Evolutionary conservation across 805 yeast species (phyloP), one percentile per base, ranked within the genome.

Genomic region (Starmerella cellae): DNA sequence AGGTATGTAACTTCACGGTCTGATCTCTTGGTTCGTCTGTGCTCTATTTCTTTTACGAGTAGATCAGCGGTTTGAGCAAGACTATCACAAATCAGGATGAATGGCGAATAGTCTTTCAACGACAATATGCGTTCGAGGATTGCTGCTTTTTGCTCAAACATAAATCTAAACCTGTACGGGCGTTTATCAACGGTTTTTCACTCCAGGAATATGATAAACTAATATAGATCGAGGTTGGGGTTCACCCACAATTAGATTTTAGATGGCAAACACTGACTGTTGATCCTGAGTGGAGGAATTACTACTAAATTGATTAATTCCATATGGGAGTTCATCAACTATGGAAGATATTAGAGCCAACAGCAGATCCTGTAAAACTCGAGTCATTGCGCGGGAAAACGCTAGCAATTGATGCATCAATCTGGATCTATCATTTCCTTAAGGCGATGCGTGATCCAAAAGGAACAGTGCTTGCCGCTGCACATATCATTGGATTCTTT

Each of bases 351-450:
- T 67, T 88, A 2, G 93, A 84, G 5, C 93, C 95, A 0, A 74
- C 88, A 0, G 91, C 97, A 0, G 68, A 81, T 38, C 95, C 99
- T 0, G 94, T 91, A 2, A 70, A 88, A 41, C 68, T 91, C 23
- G 97, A 88, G 58, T 77, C 93, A 0, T 68, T 91, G 28, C 72
- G 81, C 19, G 76, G 85, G 44, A 80, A 79, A 57, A 67, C 71
- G 41, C 65, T 91, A 53, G 98, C 98, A 0, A 88, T 91, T 6
- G 99, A 91, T 67, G 99, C 98, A 1, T 88, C 97, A 2, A 91
- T 91, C 49, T 91, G 99, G 99, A 81, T 91, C 42, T 91, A 91
- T 58, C 99, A 91, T 60, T 91, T 91, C 56, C 66, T 91, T 49
- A 91, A 88, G 59, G 97, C 97, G 1, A 93, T 91, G 19, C 70